Percentiles rank a stretch among this genome's conserved stretches.
phyloP scores from a whole-genome alignment of 495 filamentous ascomycete species.

The Penicillium alfredii region DNA sequence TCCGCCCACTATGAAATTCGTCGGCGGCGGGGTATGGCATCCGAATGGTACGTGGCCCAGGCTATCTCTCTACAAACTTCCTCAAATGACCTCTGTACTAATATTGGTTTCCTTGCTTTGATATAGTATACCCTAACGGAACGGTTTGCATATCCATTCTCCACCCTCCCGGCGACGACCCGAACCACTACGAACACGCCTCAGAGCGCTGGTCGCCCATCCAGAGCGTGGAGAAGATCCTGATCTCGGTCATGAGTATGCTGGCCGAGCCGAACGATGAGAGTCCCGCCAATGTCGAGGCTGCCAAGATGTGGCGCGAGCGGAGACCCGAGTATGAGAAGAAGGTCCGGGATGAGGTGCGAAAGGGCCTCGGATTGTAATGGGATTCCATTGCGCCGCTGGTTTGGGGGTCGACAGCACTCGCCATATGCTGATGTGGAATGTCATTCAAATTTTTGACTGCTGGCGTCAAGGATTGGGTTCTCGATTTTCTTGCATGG shows the following conservation, averaged over 20 bases:
- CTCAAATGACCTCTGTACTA: too few species aligned
- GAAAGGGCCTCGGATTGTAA: conserved; percentile 55
- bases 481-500: conserved; percentile 18
- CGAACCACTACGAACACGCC: conserved; percentile 97
- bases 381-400: not conserved
- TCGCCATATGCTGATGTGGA: conserved; percentile 1
- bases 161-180: conserved; percentile 96
- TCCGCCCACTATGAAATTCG: conserved; percentile 91
- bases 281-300: conserved; percentile 95
- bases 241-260: conserved; percentile 98
- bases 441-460: conserved; percentile 9
- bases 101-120: not conserved
- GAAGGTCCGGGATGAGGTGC: conserved; percentile 74
- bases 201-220: conserved; percentile 95
- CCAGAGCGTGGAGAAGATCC: conserved; percentile 95
- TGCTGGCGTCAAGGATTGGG: conserved; percentile 14
- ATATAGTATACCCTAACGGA: conserved; percentile 80
- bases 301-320: conserved; percentile 98
- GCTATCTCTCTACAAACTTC: too few species aligned
- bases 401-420: conserved; percentile 4
- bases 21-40: conserved; percentile 83
- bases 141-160: conserved; percentile 97
- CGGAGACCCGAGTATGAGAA: conserved; percentile 76
- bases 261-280: conserved; percentile 98
- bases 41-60: conserved; percentile 68